Evolutionary conservation across 2,329 filamentous ascomycete species (phyloP).

Genomic region (Amesomyces nigricolor): DNA sequence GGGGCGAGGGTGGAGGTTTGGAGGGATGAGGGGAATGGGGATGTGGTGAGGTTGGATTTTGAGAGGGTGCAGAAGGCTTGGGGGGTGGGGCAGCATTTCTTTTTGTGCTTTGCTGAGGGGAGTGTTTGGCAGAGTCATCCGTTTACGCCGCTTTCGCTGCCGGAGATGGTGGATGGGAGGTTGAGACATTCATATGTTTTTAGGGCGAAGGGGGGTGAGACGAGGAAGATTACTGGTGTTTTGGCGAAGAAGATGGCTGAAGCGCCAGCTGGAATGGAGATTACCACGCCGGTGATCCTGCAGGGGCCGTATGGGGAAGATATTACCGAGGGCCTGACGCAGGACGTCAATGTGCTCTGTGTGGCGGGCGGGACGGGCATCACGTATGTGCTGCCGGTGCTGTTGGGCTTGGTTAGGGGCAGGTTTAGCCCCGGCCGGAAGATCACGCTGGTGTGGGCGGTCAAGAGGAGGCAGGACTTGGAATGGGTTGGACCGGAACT

Average conservation of each 20-base stretch:
- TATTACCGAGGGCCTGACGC: conserved; percentile 38
- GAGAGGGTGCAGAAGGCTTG: conserved; percentile 55
- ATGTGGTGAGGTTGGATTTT: conserved; percentile 62
- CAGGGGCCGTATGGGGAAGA: conserved; percentile 58
- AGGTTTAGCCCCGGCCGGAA: conserved; percentile 34
- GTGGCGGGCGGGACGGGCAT: conserved; percentile 55
- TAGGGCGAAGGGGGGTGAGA: conserved; percentile 55
- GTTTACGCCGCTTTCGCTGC: conserved; percentile 58
- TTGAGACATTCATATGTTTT: conserved; percentile 53
- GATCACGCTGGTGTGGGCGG: conserved; percentile 60
- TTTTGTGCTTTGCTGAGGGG: conserved; percentile 59
- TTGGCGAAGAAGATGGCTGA: conserved; percentile 34
- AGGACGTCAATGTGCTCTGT: conserved; percentile 44
- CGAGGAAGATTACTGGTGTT: conserved; percentile 47
- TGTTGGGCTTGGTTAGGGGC: conserved; percentile 36
- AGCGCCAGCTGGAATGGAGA: neutral
- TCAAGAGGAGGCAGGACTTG: conserved; percentile 49
- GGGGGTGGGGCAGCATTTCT: conserved; percentile 66
- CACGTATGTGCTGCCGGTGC: conserved; percentile 49
- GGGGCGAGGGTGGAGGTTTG: conserved; percentile 49
- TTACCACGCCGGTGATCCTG: conserved; percentile 51
- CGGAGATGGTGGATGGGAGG: conserved; percentile 34
- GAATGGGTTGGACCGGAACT: conserved; percentile 57
- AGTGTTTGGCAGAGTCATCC: conserved; percentile 70
- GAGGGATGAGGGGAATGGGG: conserved; percentile 50